Evolutionary conservation across 208 protist genomes (phyloP).

Genomic region (Leishmania major): DNA sequence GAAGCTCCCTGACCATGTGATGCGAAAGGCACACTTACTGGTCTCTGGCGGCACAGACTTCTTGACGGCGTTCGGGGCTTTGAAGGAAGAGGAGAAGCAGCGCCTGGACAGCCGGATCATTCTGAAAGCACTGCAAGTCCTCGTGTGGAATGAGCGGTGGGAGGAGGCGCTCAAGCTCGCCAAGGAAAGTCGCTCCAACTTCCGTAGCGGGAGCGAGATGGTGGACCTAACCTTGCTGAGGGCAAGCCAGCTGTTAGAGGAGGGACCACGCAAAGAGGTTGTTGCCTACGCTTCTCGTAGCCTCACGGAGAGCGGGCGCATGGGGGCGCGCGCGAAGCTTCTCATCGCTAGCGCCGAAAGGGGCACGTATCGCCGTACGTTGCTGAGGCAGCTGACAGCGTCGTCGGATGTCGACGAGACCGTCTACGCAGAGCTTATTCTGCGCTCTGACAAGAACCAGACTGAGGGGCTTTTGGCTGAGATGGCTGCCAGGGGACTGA

Average conservation of each 20-base stretch:
- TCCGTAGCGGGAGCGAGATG: conserved; percentile 43
- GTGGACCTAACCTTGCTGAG: conserved; percentile 53
- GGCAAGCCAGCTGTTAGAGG: conserved; percentile 28
- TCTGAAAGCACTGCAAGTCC: conserved; percentile 30
- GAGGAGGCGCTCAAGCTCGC: conserved; percentile 68
- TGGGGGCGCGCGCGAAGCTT: conserved; percentile 55
- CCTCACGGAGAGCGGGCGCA: conserved; percentile 42
- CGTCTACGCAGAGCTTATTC: conserved; percentile 76
- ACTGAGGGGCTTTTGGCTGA: conserved; percentile 57
- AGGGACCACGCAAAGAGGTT: conserved; percentile 39
- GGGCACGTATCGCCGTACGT: conserved; percentile 42
- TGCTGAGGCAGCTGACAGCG: conserved; percentile 59
- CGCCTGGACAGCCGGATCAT: conserved; percentile 33
- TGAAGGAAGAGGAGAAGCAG: conserved; percentile 28
- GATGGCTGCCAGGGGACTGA: conserved; percentile 68
- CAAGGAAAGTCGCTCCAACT: conserved; percentile 39
- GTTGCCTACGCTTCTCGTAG: conserved; percentile 43
- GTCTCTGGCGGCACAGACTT: conserved; percentile 34
- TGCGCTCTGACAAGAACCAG: conserved; percentile 50
- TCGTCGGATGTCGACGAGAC: conserved; percentile 72
- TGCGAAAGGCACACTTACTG: conserved; percentile 32
- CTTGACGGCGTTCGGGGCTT: conserved; percentile 22
- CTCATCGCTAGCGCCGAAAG: conserved; percentile 51
- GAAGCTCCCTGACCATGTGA: conserved; percentile 27
- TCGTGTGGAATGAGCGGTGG: conserved; percentile 48